Base-by-base conservation (phyloP, 2,329 filamentous ascomycete genomes). In the Ophiostoma sp. region DNA sequence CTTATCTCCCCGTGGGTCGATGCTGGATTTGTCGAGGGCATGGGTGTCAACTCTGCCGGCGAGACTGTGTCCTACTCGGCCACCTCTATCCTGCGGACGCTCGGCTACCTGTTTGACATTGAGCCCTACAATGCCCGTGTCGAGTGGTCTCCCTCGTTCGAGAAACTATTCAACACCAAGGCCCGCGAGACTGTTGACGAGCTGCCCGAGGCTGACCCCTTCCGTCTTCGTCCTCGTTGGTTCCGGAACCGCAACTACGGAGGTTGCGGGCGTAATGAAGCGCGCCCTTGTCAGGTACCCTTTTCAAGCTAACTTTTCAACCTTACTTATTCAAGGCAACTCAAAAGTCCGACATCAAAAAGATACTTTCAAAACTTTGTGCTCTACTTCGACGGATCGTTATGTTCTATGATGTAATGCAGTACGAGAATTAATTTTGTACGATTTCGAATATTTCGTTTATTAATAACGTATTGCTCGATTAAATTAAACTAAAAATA, bases 1-100 rank as follows among this genome's bases (percentile, higher is more conserved):
- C 73, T 82, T 4, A 79, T 82, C 68, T 81, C 79, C 2, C 80
- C 80, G 0, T 83, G 81, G 81, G 80, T 83, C 1, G 75, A 73
- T 4, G 78, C 79, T 71, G 82, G 79, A 0, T 23, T 77, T 1
- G 77, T 83, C 8, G 81, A 83, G 75, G 77, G 79, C 23, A 33
- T 74, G 68, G 80, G 79, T 8, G 69, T 41, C 20, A 79, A 81
- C 69, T 74, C 77, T 10, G 75, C 76, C 2, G 79, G 79, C 27
- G 79, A 81, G 48, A 73, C 72, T 4, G 75, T 76, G 11, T 74
- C 75, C 36, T 84, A 83, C 74, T 80, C 79, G 3, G 80, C 81
- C 68, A 82, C 81, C 3, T 80, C 79, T 4, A 80, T 83, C 67
- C 75, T 83, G 13, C 79, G 78, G 70, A 80, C 79, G 33, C 73